Conservation (phyloP, 495 filamentous ascomycete species). For the Friedmanniomyces endolithicus region DNA sequence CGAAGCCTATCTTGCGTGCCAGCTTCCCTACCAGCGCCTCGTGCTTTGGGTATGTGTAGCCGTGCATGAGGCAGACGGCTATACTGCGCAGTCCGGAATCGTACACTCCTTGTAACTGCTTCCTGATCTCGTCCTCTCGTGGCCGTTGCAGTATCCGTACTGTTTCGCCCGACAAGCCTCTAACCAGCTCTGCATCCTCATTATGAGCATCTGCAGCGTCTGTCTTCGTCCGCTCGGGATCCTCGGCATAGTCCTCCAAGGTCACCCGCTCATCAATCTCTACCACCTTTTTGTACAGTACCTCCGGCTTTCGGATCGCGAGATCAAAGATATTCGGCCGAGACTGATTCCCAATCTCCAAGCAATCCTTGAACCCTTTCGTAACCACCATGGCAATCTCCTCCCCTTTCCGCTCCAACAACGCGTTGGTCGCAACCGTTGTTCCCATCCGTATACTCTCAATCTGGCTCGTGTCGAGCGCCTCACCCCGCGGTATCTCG, state of each 20-base stretch:
- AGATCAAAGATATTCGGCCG: constrained; percentile 38
- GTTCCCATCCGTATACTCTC: constrained; percentile 42
- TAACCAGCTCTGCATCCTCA: constrained; percentile 43
- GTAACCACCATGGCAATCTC: constrained; percentile 83
- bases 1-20: constrained; percentile 60
- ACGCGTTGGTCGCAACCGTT: constrained; percentile 38
- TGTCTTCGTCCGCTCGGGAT: constrained; percentile 48
- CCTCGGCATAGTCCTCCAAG: constrained; percentile 76
- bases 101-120: constrained; percentile 46
- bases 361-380: constrained; percentile 82
- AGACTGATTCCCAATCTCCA: constrained; percentile 49
- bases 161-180: constrained; percentile 55
- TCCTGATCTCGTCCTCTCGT: constrained; percentile 38
- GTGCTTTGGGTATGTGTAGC: constrained; percentile 67
- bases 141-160: constrained; percentile 54
- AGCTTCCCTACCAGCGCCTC: constrained; percentile 56
- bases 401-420: constrained; percentile 90
- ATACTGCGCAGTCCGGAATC: constrained; percentile 55
- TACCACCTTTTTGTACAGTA: constrained; percentile 35
- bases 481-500: constrained; percentile 66
- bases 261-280: constrained; percentile 41
- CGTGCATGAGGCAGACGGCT: constrained; percentile 70
- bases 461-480: constrained; percentile 74
- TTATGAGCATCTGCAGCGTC: constrained; percentile 38
- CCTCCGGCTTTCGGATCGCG: constrained; percentile 36